Percentiles rank a stretch among this genome's conserved stretches.
These are phyloP conservation scores for Colletotrichum australisinense DNA, from an alignment of 2,329 filamentous ascomycete genomes.

Conservation along the genomic window DNA sequence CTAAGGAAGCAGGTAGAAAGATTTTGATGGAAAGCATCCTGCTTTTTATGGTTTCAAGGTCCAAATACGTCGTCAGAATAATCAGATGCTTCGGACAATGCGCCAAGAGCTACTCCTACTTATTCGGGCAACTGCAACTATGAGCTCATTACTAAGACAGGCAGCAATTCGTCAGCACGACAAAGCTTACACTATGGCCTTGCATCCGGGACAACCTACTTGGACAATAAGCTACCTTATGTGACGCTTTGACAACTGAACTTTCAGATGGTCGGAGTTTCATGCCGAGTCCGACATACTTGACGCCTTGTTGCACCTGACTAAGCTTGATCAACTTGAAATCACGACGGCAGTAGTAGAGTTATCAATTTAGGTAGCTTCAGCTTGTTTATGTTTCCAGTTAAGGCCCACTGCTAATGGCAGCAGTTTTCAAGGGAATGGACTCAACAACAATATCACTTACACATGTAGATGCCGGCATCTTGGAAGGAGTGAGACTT, in stretches of 20 bases:
- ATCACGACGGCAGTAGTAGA: not conserved
- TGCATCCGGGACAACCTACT: not conserved
- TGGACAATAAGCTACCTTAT: not conserved
- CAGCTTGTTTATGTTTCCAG: not conserved
- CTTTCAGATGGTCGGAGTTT: not conserved
- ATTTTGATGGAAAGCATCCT: not conserved
- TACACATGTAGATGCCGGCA: too few relatives aligned
- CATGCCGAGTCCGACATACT: not conserved
- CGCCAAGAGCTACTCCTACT: not conserved
- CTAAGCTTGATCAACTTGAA: not conserved
- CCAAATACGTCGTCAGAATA: not conserved
- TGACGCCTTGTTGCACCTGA: not conserved
- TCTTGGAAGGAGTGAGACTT: too few relatives aligned
- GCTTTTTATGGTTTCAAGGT: not conserved
- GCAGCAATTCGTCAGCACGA: not conserved
- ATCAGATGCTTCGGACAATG: not conserved
- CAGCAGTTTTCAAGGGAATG: too few relatives aligned
- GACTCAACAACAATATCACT: too few relatives aligned
- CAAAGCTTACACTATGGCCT: not conserved
- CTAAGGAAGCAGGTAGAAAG: too few relatives aligned
- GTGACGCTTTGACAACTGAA: not conserved
- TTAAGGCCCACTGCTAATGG: too few relatives aligned
- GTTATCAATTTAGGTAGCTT: not conserved
- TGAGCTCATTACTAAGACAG: not conserved
- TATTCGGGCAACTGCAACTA: not conserved